Percentiles rank a stretch among this genome's conserved stretches.
These are phyloP conservation scores for Camellia granthamiana DNA, from an alignment of 148 eudicot species.

Conservation along the genomic window DNA sequence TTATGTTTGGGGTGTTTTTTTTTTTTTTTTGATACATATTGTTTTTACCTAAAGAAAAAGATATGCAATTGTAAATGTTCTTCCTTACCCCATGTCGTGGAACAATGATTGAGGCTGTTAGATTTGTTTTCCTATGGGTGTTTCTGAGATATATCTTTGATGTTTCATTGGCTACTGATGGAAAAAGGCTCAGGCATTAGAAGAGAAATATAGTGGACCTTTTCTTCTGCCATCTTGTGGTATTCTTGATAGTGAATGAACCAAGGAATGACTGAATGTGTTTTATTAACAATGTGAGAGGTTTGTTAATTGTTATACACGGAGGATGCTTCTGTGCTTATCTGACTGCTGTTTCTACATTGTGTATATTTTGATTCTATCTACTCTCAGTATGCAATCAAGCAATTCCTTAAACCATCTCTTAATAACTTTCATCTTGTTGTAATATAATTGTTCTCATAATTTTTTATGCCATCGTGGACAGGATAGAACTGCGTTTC, in stretches of 20 bases:
- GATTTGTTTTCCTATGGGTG: not conserved
- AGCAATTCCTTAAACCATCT: not conserved
- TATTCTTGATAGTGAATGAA: not conserved
- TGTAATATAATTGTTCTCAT: not conserved
- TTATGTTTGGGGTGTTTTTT: not conserved
- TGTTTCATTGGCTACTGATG: not conserved
- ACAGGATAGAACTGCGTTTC: slow-evolving; percentile 86
- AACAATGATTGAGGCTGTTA: not conserved
- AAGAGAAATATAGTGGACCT: slow-evolving; percentile 1
- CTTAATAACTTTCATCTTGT: not conserved
- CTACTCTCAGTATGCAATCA: not conserved
- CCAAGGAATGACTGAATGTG: not conserved
- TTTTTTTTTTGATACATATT: not conserved
- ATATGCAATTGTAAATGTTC: not conserved
- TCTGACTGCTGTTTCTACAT: not conserved
- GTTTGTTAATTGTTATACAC: not conserved
- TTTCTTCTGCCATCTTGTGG: not conserved
- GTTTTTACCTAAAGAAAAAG: not conserved
- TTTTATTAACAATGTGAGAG: not conserved
- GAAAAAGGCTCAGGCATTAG: not conserved
- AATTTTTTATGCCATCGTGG: slow-evolving; percentile 18
- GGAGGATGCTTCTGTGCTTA: not conserved
- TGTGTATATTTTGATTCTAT: slow-evolving; percentile 10
- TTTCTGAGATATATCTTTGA: not conserved
- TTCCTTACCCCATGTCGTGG: not conserved